Evolutionary conservation across 2,329 filamentous ascomycete species (phyloP).

Genomic region (Thielaviopsis populi): DNA sequence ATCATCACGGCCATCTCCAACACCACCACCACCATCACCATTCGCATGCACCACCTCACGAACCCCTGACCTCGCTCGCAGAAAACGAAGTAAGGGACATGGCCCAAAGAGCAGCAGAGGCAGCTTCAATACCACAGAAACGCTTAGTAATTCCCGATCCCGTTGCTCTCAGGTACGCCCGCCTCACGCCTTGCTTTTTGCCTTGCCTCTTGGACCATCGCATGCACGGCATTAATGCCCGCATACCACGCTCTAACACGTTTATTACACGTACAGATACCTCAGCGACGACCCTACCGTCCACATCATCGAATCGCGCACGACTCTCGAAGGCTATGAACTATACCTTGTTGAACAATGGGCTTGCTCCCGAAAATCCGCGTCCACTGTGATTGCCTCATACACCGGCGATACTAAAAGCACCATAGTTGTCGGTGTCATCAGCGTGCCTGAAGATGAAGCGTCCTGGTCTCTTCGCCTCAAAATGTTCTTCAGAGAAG

Average conservation of each 20-base stretch:
- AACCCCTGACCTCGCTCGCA: conserved; percentile 4
- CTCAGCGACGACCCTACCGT: conserved; percentile 74
- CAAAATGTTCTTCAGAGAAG: conserved; percentile 69
- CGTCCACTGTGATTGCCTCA: conserved; percentile 81
- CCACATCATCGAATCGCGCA: conserved; percentile 55
- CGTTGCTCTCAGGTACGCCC: conserved; percentile 37
- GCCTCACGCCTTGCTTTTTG: not conserved
- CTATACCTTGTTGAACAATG: conserved; percentile 94
- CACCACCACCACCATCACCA: conserved; percentile 4
- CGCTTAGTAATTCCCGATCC: conserved; percentile 39
- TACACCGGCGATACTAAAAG: conserved; percentile 80
- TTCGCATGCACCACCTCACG: conserved; percentile 8
- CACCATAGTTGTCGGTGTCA: conserved; percentile 60
- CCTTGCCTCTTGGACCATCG: not conserved
- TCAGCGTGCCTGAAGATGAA: conserved; percentile 71
- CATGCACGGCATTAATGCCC: not conserved
- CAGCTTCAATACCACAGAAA: conserved; percentile 12
- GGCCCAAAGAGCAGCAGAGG: conserved; percentile 15
- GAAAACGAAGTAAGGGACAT: conserved; percentile 38
- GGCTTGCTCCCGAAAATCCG: conserved; percentile 81
- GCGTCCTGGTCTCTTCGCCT: conserved; percentile 63
- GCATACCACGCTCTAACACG: not conserved
- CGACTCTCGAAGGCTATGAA: conserved; percentile 67
- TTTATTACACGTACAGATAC: conserved; percentile 35
- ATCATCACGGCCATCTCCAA: not conserved